Evolutionary conservation across 164 flowering plant genomes (phyloP).

Genomic region (Vitis amurensis): DNA sequence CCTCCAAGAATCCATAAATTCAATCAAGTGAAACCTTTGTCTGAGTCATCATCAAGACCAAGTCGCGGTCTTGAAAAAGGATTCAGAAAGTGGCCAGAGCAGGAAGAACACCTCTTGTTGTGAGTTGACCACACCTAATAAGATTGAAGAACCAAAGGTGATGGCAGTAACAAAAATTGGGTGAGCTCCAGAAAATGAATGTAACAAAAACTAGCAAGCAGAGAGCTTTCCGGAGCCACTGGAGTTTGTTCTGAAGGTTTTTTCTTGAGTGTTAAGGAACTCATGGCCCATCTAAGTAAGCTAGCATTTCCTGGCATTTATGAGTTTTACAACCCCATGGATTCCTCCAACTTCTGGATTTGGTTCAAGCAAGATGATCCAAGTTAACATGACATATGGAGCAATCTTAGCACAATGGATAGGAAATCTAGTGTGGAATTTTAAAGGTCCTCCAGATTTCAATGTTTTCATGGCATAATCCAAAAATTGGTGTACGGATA

Average conservation of each 20-base stretch:
- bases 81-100: no score
- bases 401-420: no score
- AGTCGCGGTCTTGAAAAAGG: slow-evolving; percentile 32
- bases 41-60: slow-evolving; percentile 97
- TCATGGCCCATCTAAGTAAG: neutral
- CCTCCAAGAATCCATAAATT: slow-evolving; percentile 71
- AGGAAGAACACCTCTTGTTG: slow-evolving; percentile 7
- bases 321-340: no score
- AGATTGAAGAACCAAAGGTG: slow-evolving; percentile 80
- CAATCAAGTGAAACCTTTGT: slow-evolving; percentile 96
- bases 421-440: no score
- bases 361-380: no score
- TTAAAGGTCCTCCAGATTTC: no score
- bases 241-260: slow-evolving; percentile 13
- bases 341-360: no score
- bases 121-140: slow-evolving; percentile 72
- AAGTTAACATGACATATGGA: no score
- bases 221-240: slow-evolving; percentile 84
- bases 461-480: no score
- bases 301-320: no score
- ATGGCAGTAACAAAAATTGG: slow-evolving; percentile 83
- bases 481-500: no score
- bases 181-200: slow-evolving; percentile 93
- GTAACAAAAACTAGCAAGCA: slow-evolving; percentile 91
- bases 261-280: no score